Conservation (phyloP, 2,329 filamentous ascomycete genomes). For the Davidsoniella australis region DNA sequence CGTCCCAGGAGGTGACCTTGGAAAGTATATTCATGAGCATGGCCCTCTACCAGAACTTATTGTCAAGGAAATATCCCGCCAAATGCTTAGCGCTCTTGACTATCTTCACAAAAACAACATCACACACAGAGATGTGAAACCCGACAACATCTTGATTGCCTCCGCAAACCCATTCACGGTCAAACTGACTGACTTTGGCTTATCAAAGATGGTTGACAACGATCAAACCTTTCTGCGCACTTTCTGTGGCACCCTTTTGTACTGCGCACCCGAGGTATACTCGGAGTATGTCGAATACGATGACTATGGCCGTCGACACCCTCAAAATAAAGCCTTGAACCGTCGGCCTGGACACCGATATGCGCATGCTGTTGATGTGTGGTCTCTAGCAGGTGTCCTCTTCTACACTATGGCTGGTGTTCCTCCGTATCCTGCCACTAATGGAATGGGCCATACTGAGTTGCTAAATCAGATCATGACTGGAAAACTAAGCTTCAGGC, state of each 20-base stretch:
- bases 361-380: constrained; percentile 83
- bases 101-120: constrained; percentile 82
- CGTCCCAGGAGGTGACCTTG: constrained; percentile 66
- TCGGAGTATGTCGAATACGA: constrained; percentile 54
- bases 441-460: constrained; percentile 58
- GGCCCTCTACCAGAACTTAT: constrained; percentile 48
- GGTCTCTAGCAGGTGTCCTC: constrained; percentile 85
- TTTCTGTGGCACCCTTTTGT: constrained; percentile 88
- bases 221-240: constrained; percentile 87
- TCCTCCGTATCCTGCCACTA: constrained; percentile 66
- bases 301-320: constrained; percentile 45
- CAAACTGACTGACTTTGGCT: constrained; percentile 89
- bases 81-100: constrained; percentile 64
- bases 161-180: constrained; percentile 57
- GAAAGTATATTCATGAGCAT: constrained; percentile 47
- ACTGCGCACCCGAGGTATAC: constrained; percentile 94
- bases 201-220: constrained; percentile 86
- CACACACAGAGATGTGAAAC: constrained; percentile 96
- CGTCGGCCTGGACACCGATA: constrained; percentile 46
- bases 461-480: constrained; percentile 81
- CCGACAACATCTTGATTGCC: constrained; percentile 85
- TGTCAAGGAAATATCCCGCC: constrained; percentile 54
- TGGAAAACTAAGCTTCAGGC: constrained; percentile 45
- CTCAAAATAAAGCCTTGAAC: constrained; percentile 27
- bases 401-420: constrained; percentile 68